Percentiles rank a stretch among this genome's conserved stretches.
These are phyloP conservation scores for Exutisphaerella laricina DNA, from an alignment of 2,329 filamentous ascomycete genomes.

Conservation along the genomic window DNA sequence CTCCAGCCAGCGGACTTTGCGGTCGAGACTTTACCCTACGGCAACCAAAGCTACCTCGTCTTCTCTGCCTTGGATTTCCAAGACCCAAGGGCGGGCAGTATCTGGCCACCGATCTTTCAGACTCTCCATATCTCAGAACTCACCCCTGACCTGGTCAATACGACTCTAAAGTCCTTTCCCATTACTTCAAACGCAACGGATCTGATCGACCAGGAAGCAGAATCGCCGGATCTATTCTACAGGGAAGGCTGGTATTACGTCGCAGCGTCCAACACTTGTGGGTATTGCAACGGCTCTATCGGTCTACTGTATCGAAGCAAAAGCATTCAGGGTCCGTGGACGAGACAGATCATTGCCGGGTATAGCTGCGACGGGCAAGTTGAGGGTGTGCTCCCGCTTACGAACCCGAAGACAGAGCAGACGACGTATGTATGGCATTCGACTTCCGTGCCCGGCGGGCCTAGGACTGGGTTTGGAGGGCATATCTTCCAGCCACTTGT, in stretches of 20 bases:
- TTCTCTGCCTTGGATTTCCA: slow-evolving; percentile 24
- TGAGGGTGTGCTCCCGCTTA: slow-evolving; percentile 22
- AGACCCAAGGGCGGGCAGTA: slow-evolving; percentile 17
- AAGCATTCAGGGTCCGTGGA: slow-evolving; percentile 24
- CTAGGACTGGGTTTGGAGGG: slow-evolving; percentile 19
- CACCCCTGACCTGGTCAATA: slow-evolving; percentile 19
- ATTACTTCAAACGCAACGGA: slow-evolving; percentile 15
- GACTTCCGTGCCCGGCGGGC: slow-evolving; percentile 20
- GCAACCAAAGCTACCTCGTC: slow-evolving; percentile 20
- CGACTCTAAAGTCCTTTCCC: slow-evolving; percentile 19
- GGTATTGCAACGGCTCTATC: slow-evolving; percentile 24
- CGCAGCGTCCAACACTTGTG: slow-evolving; percentile 23
- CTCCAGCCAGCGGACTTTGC: slow-evolving; percentile 24
- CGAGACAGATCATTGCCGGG: slow-evolving; percentile 22
- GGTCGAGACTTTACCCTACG: slow-evolving; percentile 14
- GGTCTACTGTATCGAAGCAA: slow-evolving; percentile 19
- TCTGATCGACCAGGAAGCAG: slow-evolving; percentile 23
- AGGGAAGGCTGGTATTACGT: slow-evolving; percentile 19
- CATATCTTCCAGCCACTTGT: slow-evolving; percentile 24
- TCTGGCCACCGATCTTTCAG: slow-evolving; percentile 26
- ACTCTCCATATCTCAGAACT: slow-evolving; percentile 20
- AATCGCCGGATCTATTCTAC: slow-evolving; percentile 24
- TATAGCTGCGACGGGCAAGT: slow-evolving; percentile 24
- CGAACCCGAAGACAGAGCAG: slow-evolving; percentile 10
- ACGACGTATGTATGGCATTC: slow-evolving; percentile 22